Conservation (phyloP, 768 basidiomycete genomes). For the Xerocomellus intermedius region DNA sequence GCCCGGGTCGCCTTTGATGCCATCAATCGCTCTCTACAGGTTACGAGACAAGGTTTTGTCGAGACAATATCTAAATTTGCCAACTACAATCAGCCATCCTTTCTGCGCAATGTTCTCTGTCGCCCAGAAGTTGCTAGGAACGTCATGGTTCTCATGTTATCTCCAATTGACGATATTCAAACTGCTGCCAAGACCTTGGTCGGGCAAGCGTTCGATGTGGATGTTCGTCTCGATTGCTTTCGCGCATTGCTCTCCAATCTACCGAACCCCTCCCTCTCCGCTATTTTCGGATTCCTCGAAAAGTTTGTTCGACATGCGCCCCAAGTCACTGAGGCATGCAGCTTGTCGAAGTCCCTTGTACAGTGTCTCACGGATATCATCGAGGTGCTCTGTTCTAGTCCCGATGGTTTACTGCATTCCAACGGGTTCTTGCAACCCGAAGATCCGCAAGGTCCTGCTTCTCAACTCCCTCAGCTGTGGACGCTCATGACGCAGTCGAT, state of each 20-base stretch:
- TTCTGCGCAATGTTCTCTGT: conserved; percentile 54
- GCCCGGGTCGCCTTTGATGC: conserved; percentile 42
- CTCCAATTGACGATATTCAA: conserved; percentile 75
- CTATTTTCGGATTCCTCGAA: conserved; percentile 64
- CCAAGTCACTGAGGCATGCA: conserved; percentile 79
- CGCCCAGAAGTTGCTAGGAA: conserved; percentile 56
- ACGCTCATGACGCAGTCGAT: conserved; percentile 75
- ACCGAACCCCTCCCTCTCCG: conserved; percentile 65
- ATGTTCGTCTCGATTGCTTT: conserved; percentile 85
- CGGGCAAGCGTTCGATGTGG: conserved; percentile 85
- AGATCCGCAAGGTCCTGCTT: conserved; percentile 45
- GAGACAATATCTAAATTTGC: conserved; percentile 62
- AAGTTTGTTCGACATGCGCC: conserved; percentile 63
- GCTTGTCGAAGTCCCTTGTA: conserved; percentile 85
- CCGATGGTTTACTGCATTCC: conserved; percentile 68
- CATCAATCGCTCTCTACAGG: conserved; percentile 59
- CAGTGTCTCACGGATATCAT: conserved; percentile 91
- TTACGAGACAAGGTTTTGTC: conserved; percentile 61
- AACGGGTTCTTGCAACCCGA: conserved; percentile 46
- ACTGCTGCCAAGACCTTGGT: conserved; percentile 75
- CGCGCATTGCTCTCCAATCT: conserved; percentile 69
- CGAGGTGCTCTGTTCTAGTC: conserved; percentile 76
- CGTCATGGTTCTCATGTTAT: conserved; percentile 70
- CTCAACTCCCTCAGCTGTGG: conserved; percentile 75
- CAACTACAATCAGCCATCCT: conserved; percentile 54